phyloP scores from a whole-genome alignment of 306 rosid species.

The Castanea mollissima region DNA sequence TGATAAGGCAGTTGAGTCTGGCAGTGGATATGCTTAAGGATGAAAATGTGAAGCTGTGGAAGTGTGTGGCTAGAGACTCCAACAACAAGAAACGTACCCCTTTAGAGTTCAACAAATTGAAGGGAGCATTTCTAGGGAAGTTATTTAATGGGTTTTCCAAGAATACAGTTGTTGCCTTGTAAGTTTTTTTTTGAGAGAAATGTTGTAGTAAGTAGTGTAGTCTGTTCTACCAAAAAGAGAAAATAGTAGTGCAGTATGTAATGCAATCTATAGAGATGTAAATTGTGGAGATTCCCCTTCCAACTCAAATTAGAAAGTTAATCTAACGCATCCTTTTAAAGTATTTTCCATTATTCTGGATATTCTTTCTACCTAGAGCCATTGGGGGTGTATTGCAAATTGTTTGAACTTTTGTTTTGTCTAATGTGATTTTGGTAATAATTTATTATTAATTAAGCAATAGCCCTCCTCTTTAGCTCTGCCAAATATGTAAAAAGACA shows the following conservation, averaged over 20 bases:
- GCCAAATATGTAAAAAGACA: too few relatives aligned
- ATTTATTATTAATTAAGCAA: too few relatives aligned
- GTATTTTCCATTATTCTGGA: neutral
- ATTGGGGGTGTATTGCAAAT: neutral
- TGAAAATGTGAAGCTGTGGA: conserved; percentile 63
- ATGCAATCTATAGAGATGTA: conserved; percentile 20
- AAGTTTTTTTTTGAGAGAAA: too few relatives aligned
- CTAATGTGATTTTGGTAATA: neutral
- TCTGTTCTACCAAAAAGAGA: too few relatives aligned
- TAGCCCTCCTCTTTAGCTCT: too few relatives aligned
- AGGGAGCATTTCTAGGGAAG: conserved; percentile 43
- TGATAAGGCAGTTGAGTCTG: conserved; percentile 67
- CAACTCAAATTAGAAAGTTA: neutral
- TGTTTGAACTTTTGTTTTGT: neutral
- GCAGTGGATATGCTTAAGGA: conserved; percentile 69
- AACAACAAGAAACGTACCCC: conserved; percentile 44
- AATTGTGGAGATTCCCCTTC: conserved; percentile 1
- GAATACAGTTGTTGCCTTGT: conserved; percentile 47
- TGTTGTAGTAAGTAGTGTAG: neutral
- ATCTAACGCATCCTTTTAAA: neutral
- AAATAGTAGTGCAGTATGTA: conserved; percentile 1
- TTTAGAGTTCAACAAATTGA: conserved; percentile 52
- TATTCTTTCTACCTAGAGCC: neutral
- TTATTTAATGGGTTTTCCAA: conserved; percentile 41
- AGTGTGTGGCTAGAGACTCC: conserved; percentile 36